phyloP scores from a whole-genome alignment of 2,329 filamentous ascomycete species.

The Apiospora sp. region DNA sequence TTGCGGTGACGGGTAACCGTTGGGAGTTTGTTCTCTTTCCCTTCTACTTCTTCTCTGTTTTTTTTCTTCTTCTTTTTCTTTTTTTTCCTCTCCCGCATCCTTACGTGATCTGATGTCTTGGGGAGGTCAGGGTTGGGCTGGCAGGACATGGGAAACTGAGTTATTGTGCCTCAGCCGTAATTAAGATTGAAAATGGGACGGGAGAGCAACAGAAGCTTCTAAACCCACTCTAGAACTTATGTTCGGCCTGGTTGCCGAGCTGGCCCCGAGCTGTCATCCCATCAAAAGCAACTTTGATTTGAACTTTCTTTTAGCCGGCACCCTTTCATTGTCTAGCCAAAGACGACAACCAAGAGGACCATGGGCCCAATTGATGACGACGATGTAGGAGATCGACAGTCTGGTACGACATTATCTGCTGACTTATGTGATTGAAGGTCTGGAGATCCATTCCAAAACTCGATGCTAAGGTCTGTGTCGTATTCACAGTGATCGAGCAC shows the following conservation, averaged over 20 bases:
- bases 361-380: neutral
- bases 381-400: neutral
- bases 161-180: neutral
- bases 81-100: neutral
- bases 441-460: neutral
- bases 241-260: slow-evolving; percentile 3
- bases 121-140: neutral
- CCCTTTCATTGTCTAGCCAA: neutral
- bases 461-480: neutral
- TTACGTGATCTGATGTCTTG: neutral
- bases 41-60: neutral
- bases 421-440: neutral
- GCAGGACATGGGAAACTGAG: neutral
- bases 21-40: neutral
- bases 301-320: slow-evolving; percentile 12
- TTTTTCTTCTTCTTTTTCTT: neutral
- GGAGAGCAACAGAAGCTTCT: slow-evolving; percentile 1
- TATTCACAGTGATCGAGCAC: neutral
- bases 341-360: neutral
- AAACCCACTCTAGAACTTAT: slow-evolving; percentile 15
- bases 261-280: slow-evolving; percentile 15
- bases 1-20: neutral
- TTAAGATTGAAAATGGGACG: slow-evolving; percentile 6
- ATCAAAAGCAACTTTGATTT: slow-evolving; percentile 19
- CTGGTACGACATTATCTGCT: neutral